Evolutionary conservation across 805 yeast genomes (phyloP), one percentile per base, ranked within the genome.

Genomic region (Yarrowia yakushimensis): DNA sequence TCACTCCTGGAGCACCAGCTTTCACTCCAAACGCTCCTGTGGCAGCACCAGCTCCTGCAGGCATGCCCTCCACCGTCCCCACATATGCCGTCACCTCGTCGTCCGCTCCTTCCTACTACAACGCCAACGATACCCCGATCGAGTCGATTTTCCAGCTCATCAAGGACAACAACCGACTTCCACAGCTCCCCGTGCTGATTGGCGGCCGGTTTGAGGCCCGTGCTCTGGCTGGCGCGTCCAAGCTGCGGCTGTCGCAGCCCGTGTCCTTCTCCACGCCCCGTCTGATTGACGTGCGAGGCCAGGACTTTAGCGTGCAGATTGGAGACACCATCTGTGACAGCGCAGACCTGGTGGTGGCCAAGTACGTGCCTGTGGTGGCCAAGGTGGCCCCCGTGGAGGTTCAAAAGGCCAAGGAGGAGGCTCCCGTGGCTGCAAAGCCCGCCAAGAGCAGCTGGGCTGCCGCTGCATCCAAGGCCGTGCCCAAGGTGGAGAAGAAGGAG

Each of bases 81-180:
- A 39, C 61, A 20, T 55, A 55, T 30, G 36, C 30, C 2, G 30
- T 11, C 30, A 39, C 17, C 48, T 4, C 39, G 20, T 15, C 46
- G n/a, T 31, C 30, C 27, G 20, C 61, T 13, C 27, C 61, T 4
- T 39, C 34, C 22, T 39, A 28, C 46, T 39, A 37, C 39, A 20
- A 15, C 17, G 34, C 48, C 30, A 20, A 27, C 28, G 61, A 55
- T 30, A 55, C 61, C 39, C 61, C 61, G 36, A 55, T 55, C 48
- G 61, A 55, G 36, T 41, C 46, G 39, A 55, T 55, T 39, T 55
- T 55, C 61, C 48, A 39, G 48, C 61, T 55, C 28, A 55, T 55
- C 48, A 39, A 55, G 48, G 48, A 55, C 48, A 54, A 54, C 28
- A 55, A 55, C 30, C 46, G 48, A 3, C 39, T 55, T 18, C 61